Evolutionary conservation across 176 grass and related monocot genomes (phyloP).

Genomic region (Carex parvula): DNA sequence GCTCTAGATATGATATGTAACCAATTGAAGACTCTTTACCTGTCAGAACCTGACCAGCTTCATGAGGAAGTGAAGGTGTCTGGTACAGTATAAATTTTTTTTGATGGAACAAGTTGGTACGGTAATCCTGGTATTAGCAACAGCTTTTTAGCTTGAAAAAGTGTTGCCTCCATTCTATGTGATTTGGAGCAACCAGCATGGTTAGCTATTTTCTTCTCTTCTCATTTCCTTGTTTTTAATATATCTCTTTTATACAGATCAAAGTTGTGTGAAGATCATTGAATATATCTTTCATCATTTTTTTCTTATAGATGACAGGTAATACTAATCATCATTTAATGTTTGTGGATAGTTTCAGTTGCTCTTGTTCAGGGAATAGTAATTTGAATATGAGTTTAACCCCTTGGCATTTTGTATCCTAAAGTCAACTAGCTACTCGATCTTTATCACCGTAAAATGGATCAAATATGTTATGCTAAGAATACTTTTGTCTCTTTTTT

Average conservation of each 20-base stretch:
- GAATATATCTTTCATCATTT: neutral
- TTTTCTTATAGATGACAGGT: neutral
- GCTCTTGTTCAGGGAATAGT: neutral
- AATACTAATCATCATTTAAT: neutral
- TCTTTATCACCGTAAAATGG: neutral
- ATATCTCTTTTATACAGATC: neutral
- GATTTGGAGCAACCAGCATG: neutral
- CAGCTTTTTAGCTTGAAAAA: neutral
- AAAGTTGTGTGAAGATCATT: conserved; percentile 5
- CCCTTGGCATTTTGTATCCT: neutral
- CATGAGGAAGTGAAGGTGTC: neutral
- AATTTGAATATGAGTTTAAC: conserved; percentile 7
- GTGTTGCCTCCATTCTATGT: neutral
- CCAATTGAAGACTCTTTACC: neutral
- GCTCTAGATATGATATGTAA: neutral
- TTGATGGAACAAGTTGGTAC: neutral
- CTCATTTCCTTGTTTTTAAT: neutral
- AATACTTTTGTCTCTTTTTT: neutral
- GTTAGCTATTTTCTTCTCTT: neutral
- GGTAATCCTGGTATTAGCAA: neutral
- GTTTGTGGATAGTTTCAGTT: conserved; percentile 6
- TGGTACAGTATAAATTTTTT: neutral
- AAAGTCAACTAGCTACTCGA: neutral
- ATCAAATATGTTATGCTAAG: neutral
- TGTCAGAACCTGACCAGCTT: neutral